phyloP scores from a whole-genome alignment of 805 yeast species.

The Nakazawaea wickerhamii region DNA sequence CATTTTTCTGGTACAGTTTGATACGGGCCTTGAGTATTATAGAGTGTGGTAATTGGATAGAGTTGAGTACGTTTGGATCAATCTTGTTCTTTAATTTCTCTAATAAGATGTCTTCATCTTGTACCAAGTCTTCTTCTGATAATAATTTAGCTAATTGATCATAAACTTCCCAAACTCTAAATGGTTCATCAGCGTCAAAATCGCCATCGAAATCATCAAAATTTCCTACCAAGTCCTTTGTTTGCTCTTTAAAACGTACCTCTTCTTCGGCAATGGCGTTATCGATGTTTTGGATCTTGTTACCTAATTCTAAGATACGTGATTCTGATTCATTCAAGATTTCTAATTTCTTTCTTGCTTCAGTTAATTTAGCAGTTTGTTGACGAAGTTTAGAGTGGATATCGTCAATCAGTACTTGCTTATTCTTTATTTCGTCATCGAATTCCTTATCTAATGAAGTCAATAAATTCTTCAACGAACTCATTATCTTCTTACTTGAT shows the following conservation, averaged over 20 bases:
- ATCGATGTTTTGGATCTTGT: conserved; percentile 51
- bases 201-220: conserved; percentile 43
- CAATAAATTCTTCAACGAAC: conserved; percentile 47
- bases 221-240: conserved; percentile 24
- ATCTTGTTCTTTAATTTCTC: conserved; percentile 16
- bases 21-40: conserved; percentile 68
- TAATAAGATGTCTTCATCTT: conserved; percentile 22
- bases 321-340: conserved; percentile 41
- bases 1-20: conserved; percentile 72
- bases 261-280: conserved; percentile 64
- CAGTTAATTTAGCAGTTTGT: conserved; percentile 46
- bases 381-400: conserved; percentile 53
- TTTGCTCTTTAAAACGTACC: conserved; percentile 40
- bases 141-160: conserved; percentile 37
- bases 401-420: conserved; percentile 45
- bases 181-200: conserved; percentile 91
- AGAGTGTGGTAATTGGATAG: conserved; percentile 35
- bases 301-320: conserved; percentile 43
- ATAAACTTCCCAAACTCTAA: conserved; percentile 58
- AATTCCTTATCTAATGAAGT: conserved; percentile 52
- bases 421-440: conserved; percentile 47
- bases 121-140: conserved; percentile 17
- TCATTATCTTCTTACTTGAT: conserved; percentile 37
- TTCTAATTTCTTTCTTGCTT: conserved; percentile 44
- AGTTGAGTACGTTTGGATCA: background rate